phyloP scores from a whole-genome alignment of 805 yeast genomes.

The Spathaspora arborariae region DNA sequence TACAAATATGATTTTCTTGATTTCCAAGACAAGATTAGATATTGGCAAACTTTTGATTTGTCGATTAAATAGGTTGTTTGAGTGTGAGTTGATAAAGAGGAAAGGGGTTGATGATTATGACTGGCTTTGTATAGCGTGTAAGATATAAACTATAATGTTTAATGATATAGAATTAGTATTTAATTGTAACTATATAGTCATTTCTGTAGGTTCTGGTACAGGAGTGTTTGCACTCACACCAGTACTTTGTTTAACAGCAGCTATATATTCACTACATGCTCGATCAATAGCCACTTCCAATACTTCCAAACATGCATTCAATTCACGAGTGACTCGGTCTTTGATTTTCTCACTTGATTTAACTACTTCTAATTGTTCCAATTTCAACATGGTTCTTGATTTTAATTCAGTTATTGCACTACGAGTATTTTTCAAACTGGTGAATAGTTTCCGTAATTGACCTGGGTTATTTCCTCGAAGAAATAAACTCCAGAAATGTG shows the following conservation, averaged over 20 bases:
- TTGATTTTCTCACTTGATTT: conserved; percentile 26
- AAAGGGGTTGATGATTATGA: not conserved
- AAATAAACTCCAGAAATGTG: conserved; percentile 41
- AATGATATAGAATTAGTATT: not conserved
- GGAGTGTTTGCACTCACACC: not conserved
- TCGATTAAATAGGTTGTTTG: not conserved
- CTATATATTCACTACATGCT: conserved; percentile 33
- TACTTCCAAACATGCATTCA: conserved; percentile 29
- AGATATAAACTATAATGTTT: not conserved
- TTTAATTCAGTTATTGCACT: conserved; percentile 24
- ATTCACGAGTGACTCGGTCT: conserved; percentile 31
- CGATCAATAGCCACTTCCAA: conserved; percentile 28
- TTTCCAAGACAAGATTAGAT: not conserved
- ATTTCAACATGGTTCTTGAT: conserved; percentile 15
- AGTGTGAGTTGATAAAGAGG: conserved; percentile 3
- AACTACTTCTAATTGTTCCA: conserved; percentile 22
- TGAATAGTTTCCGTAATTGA: conserved; percentile 35
- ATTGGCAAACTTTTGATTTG: not conserved
- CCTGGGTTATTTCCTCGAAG: conserved; percentile 33
- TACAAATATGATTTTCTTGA: not conserved
- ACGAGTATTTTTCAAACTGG: conserved; percentile 33
- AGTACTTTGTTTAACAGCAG: conserved; percentile 19
- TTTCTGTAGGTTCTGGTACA: not conserved
- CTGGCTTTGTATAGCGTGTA: conserved; percentile 1
- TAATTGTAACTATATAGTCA: not conserved